Base-by-base conservation (phyloP, 495 filamentous ascomycete genomes). In the Hypoxylon subgilvum region DNA sequence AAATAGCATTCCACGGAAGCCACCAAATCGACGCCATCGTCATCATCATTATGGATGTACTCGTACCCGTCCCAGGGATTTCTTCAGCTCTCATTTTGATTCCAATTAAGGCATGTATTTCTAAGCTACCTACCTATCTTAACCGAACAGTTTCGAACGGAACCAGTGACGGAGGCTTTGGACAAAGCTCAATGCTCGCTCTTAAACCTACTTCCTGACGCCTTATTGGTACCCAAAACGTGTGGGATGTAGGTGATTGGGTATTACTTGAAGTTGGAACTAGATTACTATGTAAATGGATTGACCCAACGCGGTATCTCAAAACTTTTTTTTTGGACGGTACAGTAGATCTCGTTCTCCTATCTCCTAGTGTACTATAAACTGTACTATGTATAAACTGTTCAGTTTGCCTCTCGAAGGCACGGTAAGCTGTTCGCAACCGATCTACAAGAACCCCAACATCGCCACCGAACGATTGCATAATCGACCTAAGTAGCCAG, bases 181-280 rank as follows among this genome's bases (percentile, higher is more conserved):
- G 42, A 63, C 21, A 53, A 22, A 45, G 42, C 19, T n/a, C n/a
- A n/a, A n/a, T n/a, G n/a, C n/a, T n/a, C n/a, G n/a, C n/a, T 52
- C 36, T 34, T 27, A 30, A 8, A 13, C 49, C 5, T 19, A 55
- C 49, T 54, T 50, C 22, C 28, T 46, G 47, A 30, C 56, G 47
- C 57, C 47, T 41, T 52, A 61, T 65, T 65, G 62, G 62, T 61
- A 65, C 62, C 62, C 56, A 65, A 65, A 50, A 57, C 50, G 28
- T 31, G 48, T 53, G 30, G 34, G 50, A 57, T 17, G 36, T 55
- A 52, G 48, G 50, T 35, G 56, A 61, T 65, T 47, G 57, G 62
- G 62, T 57, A 65, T 65, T 51, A 65, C n/a, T n/a, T n/a, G n/a
- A n/a, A n/a, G n/a, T n/a, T n/a, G n/a, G n/a, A 65, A 52, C 41